Base-by-base conservation (phyloP, 2,329 filamentous ascomycete genomes). In the Penicillium sp. region DNA sequence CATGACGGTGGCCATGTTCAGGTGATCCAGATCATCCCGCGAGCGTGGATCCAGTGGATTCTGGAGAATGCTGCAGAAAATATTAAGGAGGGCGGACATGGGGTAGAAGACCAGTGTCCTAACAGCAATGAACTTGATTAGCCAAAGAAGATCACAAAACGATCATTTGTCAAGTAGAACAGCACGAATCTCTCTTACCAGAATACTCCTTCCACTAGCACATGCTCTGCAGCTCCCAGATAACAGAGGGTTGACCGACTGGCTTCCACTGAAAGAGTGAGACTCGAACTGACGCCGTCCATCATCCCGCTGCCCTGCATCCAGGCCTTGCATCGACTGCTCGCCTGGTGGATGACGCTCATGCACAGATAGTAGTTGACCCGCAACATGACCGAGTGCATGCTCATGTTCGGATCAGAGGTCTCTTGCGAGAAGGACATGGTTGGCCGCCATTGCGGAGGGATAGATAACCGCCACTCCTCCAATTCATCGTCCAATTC, bases 31-130 rank as follows among this genome's bases (percentile, higher is more conserved):
- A 56, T 86, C 84, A 3, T 75, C 68, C 1, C 72, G 64, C 0
- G 81, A 77, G 27, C 78, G 71, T 0, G 76, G 70, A 27, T 81
- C 71, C 0, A 78, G 70, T 0, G 84, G 84, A 33, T 82, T 75
- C 22, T 77, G 72, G 0, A 87, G 70, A 33, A 86, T 78, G 59
- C 82, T 83, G 72, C 81, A 83, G 64, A 86, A 87, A 0, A 87
- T 73, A 1, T 77, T 78, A 54, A 85, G 73, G 14, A 84, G 72
- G 1, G 84, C 83, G 0, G 82, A 80, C 55, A 84, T 79, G 1
- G 84, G 83, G 55, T 86, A 86, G 64, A 84, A 86, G 2, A 84
- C 74, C 3, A 85, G 69, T n/a, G 79, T 70, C 82, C 84, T 85
- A 54, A 33, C 41, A 27, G 22, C 22, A 3, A 4, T 22, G 22